phyloP scores from a whole-genome alignment of 2,329 filamentous ascomycete species.

The Fusarium euwallaceae region DNA sequence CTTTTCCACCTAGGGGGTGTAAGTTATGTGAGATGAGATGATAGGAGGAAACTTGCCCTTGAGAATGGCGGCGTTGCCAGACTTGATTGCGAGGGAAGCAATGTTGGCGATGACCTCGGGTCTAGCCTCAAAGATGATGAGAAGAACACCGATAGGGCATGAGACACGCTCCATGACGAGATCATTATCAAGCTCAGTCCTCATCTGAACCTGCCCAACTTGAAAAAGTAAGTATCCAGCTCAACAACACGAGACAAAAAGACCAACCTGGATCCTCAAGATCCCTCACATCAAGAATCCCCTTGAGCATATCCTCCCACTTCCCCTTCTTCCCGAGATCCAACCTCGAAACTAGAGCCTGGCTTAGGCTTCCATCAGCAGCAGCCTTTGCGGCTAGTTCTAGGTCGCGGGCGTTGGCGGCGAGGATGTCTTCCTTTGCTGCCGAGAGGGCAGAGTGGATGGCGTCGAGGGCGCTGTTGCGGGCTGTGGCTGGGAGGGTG shows the following conservation, averaged over 20 bases:
- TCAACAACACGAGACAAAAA: background rate
- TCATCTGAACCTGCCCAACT: slow-evolving; percentile 86
- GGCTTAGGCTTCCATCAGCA: slow-evolving; percentile 79
- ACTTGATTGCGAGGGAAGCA: slow-evolving; percentile 94
- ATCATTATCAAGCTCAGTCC: slow-evolving; percentile 87
- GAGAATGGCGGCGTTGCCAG: slow-evolving; percentile 94
- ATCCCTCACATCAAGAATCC: slow-evolving; percentile 87
- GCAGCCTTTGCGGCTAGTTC: slow-evolving; percentile 80
- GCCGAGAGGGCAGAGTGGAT: slow-evolving; percentile 82
- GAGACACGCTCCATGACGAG: slow-evolving; percentile 88
- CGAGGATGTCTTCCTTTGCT: slow-evolving; percentile 81
- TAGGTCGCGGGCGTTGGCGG: slow-evolving; percentile 88
- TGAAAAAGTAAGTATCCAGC: background rate
- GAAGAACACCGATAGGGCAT: slow-evolving; percentile 95
- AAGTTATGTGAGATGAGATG: background rate
- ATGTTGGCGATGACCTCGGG: slow-evolving; percentile 99
- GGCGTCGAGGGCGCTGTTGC: slow-evolving; percentile 86
- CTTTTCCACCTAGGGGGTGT: slow-evolving; percentile 79
- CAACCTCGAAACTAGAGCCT: slow-evolving; percentile 87
- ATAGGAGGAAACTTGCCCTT: slow-evolving; percentile 76
- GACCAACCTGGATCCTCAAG: slow-evolving; percentile 86
- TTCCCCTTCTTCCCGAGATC: slow-evolving; percentile 90
- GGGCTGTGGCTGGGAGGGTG: slow-evolving; percentile 78
- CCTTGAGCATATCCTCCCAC: slow-evolving; percentile 97
- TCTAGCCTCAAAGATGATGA: slow-evolving; percentile 98